Evolutionary conservation across 2,329 filamentous ascomycete genomes (phyloP), one percentile per base, ranked within the genome.

Genomic region (Fusarium verrucosum): DNA sequence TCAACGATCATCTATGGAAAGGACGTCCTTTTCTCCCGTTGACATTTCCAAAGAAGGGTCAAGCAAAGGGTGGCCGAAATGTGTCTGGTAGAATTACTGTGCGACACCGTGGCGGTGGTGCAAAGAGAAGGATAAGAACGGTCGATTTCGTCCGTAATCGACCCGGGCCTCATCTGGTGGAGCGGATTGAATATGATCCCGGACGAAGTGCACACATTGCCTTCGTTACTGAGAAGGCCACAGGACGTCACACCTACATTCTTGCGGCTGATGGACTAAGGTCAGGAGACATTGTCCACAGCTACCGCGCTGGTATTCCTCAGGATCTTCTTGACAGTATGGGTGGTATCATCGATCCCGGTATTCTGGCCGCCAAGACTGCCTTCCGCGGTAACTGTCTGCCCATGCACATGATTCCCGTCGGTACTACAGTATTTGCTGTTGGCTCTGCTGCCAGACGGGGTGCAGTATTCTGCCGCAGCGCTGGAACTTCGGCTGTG

Each of bases 1-100:
- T 97, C 79, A 98, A 98, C 79, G 93, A 97, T 73, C 95, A 99
- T 78, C 82, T 99, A 41, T 98, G 92, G 92, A 97, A 96, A 79
- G 95, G 95, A 57, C 85, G 93, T 54, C 92, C 95, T 1, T 88
- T 90, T 68, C 83, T 92, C 30, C 87, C 89, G 46, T 84, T 99
- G 77, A 99, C 96, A 11, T 92, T 92, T 72, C 88, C 93, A 33
- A 97, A 97, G 78, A 94, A 94, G 77, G 95, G 95, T 16, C 93
- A 97, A 72, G 89, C 87, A 49, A 95, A 96, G 77, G 96, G 95
- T 77, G 95, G 95, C 38, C 87, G 95, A 71, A 99, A 99, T 77
- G 91, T 92, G 73, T 90, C 86, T 50, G 96, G 95, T 22, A 84
- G 87, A 66, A 86, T 99, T 61, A 97, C 93, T 1, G 90, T 99